Base-by-base conservation (phyloP, 306 rosid species). In the Prunus kanzakura region DNA sequence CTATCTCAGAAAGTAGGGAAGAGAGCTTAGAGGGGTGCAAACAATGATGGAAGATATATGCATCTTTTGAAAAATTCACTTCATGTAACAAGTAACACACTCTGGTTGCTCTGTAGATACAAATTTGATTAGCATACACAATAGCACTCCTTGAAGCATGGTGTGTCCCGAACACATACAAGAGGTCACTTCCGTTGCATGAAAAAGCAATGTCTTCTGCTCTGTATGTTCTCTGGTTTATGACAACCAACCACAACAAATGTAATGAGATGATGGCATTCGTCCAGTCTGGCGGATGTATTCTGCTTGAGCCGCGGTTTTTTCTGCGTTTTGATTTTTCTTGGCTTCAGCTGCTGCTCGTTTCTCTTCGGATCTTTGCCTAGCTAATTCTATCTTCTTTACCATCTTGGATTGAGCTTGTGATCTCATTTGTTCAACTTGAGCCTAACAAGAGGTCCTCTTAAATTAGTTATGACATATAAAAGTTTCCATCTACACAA, bases 341-440 rank as follows among this genome's bases (percentile, higher is more conserved):
- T 86, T 86, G 10, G 92, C 87, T 82, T 88, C 98, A 0, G 97
- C 98, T 0, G 88, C 88, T 68, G 84, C 91, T 2, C 88, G 92
- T 70, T 91, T 93, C 66, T 89, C 96, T 72, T 91, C 97, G 3
- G 98, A 89, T 73, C 77, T 91, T 86, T 93, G 97, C 84, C 92
- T 91, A 1, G 98, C 88, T 91, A 93, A 30, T 1, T 92, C 91
- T 25, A 91, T 86, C 89, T 89, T 93, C 78, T 88, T 91, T 81
- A 89, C 89, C 87, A 89, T 88, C 86, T 86, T 91, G 43, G 89
- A 95, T 79, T 91, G 90, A 54, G 96, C 91, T 73, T 93, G 96
- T 2, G 90, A 91, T 89, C 88, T 87, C 90, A 88, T 75, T 86
- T 91, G 93, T 75, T 91, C 98, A 69, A 91, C 92, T 87, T 83